A percentile compares a stretch with the other conserved stretches of the same genome.
Evolutionary conservation across 1,284 basidiomycete species (phyloP).

Genomic region (Wolfiporia cocos): DNA sequence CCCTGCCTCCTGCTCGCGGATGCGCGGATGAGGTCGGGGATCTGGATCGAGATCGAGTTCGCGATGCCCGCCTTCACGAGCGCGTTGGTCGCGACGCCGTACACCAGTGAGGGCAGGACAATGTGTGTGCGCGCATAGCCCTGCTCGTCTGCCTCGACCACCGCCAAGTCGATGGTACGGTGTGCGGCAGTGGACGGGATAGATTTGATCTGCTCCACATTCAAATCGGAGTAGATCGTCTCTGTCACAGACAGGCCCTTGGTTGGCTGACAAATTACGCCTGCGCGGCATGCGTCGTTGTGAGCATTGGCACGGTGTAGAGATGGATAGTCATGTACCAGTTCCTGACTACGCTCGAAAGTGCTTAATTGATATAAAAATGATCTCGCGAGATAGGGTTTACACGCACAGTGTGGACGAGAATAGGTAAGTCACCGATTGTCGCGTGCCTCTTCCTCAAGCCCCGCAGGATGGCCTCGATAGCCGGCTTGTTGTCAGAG

Average conservation of each 20-base stretch:
- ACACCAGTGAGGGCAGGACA: constrained; percentile 35
- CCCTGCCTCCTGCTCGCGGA: constrained; percentile 26
- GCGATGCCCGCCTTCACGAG: constrained; percentile 32
- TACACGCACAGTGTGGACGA: constrained; percentile 45
- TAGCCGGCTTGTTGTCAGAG: constrained; percentile 33
- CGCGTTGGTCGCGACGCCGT: constrained; percentile 28
- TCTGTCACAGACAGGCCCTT: constrained; percentile 25
- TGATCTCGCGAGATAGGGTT: too few species aligned
- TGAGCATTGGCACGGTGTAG: background rate
- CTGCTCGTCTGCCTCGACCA: constrained; percentile 29
- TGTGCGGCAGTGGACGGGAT: constrained; percentile 28
- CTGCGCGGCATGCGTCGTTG: constrained; percentile 10
- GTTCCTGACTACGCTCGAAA: background rate
- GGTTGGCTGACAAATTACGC: constrained; percentile 26
- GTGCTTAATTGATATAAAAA: too few species aligned
- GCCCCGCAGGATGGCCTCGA: constrained; percentile 37
- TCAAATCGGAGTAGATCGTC: constrained; percentile 30
- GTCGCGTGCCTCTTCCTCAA: constrained; percentile 35
- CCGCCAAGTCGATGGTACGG: constrained; percentile 25
- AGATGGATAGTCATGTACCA: background rate
- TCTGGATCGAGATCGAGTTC: constrained; percentile 31
- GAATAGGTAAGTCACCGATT: constrained; percentile 35
- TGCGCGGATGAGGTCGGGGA: constrained; percentile 26
- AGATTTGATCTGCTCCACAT: constrained; percentile 28
- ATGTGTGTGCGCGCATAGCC: constrained; percentile 35